phyloP scores from a whole-genome alignment of 2,329 filamentous ascomycete genomes.

The Colletotrichum kahawae region DNA sequence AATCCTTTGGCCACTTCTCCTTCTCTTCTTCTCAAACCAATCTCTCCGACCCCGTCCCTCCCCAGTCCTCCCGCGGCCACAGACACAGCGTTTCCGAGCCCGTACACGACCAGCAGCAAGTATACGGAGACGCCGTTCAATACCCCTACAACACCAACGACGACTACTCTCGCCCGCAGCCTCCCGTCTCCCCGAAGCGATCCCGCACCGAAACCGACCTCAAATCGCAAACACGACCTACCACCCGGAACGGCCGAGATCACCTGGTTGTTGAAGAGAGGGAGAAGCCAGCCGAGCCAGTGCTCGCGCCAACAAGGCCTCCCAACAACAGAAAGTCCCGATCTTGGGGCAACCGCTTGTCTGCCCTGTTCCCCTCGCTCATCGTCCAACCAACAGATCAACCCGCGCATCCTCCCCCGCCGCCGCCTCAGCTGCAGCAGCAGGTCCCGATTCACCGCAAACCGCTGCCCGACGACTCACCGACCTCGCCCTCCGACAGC shows the following conservation, averaged over 20 bases:
- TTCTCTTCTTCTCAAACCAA: conserved; percentile 32
- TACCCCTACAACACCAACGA: neutral
- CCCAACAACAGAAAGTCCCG: conserved; percentile 34
- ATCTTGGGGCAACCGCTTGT: conserved; percentile 41
- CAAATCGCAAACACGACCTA: neutral
- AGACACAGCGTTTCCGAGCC: conserved; percentile 21
- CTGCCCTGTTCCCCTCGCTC: conserved; percentile 42
- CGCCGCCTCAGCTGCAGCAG: conserved; percentile 18
- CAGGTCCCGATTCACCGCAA: conserved; percentile 27
- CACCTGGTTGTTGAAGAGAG: conserved; percentile 3
- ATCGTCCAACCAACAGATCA: conserved; percentile 37
- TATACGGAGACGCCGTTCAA: neutral
- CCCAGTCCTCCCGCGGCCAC: conserved; percentile 13
- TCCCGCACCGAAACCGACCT: conserved; percentile 12
- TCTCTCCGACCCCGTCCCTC: conserved; percentile 1
- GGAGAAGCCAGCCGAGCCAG: conserved; percentile 20
- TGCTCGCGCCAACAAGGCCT: conserved; percentile 14
- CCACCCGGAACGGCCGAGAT: neutral
- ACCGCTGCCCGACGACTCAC: conserved; percentile 13
- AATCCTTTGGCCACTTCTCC: conserved; percentile 38
- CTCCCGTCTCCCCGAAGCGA: conserved; percentile 16
- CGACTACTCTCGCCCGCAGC: conserved; percentile 1
- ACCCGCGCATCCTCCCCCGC: conserved; percentile 17
- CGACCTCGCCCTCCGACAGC: conserved; percentile 17
- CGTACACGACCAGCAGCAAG: neutral